Conservation (phyloP, 1,284 basidiomycete species). For the Leccinum pachyderme region DNA sequence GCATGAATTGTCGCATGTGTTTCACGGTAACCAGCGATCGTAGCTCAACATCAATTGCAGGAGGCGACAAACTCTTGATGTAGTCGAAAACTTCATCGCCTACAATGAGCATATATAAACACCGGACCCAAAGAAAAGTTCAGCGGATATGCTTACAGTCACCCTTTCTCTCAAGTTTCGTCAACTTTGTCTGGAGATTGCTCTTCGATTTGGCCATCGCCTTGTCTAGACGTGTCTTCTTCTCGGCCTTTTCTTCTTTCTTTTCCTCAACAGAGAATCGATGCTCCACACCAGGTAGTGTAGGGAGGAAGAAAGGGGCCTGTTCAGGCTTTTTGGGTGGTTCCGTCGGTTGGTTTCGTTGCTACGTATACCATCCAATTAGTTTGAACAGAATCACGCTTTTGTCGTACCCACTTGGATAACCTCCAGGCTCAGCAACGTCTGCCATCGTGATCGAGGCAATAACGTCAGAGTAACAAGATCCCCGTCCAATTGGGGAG, state of each 20-base stretch:
- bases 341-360: slow-evolving; percentile 96
- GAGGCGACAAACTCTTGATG: slow-evolving; percentile 85
- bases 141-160: slow-evolving; percentile 56
- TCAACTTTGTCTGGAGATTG: slow-evolving; percentile 69
- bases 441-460: slow-evolving; percentile 94
- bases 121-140: neutral
- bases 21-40: slow-evolving; percentile 73
- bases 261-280: slow-evolving; percentile 65
- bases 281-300: slow-evolving; percentile 79
- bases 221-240: slow-evolving; percentile 56
- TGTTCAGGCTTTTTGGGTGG: slow-evolving; percentile 92
- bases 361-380: slow-evolving; percentile 42
- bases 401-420: slow-evolving; percentile 65
- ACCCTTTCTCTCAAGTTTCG: slow-evolving; percentile 53
- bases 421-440: slow-evolving; percentile 91
- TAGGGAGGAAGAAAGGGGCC: slow-evolving; percentile 97
- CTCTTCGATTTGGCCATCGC: slow-evolving; percentile 60
- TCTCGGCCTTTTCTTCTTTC: slow-evolving; percentile 41
- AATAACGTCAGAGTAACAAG: slow-evolving; percentile 90
- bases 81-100: slow-evolving; percentile 84
- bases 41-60: slow-evolving; percentile 88
- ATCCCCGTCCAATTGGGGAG: slow-evolving; percentile 82
- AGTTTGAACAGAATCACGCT: neutral
- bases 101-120: slow-evolving; percentile 8
- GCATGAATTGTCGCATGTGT: slow-evolving; percentile 68